Base-by-base conservation (phyloP, 805 yeast genomes). In the Yarrowia sp. region DNA sequence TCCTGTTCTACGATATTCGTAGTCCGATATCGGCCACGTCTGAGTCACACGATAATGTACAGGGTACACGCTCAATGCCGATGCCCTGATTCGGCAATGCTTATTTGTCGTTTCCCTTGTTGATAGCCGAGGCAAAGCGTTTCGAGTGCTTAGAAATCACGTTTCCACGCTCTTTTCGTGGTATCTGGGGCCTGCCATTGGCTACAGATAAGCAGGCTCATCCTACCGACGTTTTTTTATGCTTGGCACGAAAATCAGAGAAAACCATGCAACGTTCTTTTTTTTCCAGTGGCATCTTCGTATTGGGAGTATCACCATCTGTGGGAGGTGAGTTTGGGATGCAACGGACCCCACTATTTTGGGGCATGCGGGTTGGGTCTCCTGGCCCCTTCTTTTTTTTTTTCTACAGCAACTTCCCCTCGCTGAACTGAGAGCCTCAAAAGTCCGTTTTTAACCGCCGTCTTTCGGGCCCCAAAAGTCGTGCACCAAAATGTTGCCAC, bases 81-180 rank as follows among this genome's bases (percentile, higher is more conserved):
- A 6, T 8, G 49, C 49, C 49, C 46, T 44, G 51, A 26, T 44
- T 44, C 51, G 33, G 51, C 51, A 17, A 44, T 26, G 51, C 51
- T 44, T 44, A 28, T 11, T 12, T 5, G 22, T 9, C 11, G 7
- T 44, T 44, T 26, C 33, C 51, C 51, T 44, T 44, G 51, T 44
- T 44, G 51, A 44, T 44, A 44, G 51, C 51, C 51, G 51, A 44
- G 51, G 51, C 22, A n/a, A 10, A 28, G 33, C 51, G 51, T 44
- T 24, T 9, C 8, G 16, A n/a, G 46, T 41, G 46, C 46, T 22
- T 41, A 21, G 51, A n/a, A 44, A 44, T 44, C 51, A 44, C 51
- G 51, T 44, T 44, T 41, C 19, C 28, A 22, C 30, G 46, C 17
- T 22, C 24, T 41, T 41, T 44, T 44, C 51, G 51, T 14, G 35